Percentiles rank a stretch among this genome's conserved stretches.
These are phyloP conservation scores for Solanum gracilifrons DNA, from an alignment of 257 asterid species.

Conservation along the genomic window DNA sequence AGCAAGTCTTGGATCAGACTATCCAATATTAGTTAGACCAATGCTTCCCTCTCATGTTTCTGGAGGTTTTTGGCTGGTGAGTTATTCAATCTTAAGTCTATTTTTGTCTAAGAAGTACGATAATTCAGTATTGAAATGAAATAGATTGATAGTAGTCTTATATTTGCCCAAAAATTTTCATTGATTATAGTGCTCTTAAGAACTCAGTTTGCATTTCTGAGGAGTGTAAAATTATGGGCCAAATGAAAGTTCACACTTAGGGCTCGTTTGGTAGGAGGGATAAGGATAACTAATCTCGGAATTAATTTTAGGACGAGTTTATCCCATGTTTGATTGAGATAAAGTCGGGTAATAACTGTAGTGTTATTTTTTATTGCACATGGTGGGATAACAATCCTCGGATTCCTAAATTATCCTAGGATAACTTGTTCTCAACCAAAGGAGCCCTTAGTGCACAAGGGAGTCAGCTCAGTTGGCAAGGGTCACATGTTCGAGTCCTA, in stretches of 20 bases:
- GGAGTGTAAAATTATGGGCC: background rate
- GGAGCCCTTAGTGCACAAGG: background rate
- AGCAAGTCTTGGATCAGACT: slow-evolving; percentile 32
- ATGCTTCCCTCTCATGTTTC: slow-evolving; percentile 96
- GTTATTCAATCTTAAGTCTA: background rate
- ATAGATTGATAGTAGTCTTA: background rate
- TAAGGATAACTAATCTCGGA: too few species aligned
- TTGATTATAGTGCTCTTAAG: background rate
- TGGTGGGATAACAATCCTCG: too few species aligned
- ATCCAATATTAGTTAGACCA: slow-evolving; percentile 50
- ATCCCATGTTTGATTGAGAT: too few species aligned
- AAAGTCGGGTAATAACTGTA: too few species aligned
- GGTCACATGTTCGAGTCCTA: background rate
- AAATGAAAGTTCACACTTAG: background rate
- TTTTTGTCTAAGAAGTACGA: background rate
- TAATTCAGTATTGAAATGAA: background rate
- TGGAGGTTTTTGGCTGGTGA: slow-evolving; percentile 98
- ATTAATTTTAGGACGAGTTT: too few species aligned
- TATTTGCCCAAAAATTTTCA: background rate
- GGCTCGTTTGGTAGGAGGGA: too few species aligned
- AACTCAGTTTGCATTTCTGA: background rate
- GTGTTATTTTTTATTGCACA: too few species aligned
- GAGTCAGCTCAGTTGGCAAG: too few species aligned
- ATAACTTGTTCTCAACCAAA: too few species aligned
- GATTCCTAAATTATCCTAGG: too few species aligned